Conservation (phyloP, 2,329 filamentous ascomycete genomes). For the Cladophialophora yegresii region DNA sequence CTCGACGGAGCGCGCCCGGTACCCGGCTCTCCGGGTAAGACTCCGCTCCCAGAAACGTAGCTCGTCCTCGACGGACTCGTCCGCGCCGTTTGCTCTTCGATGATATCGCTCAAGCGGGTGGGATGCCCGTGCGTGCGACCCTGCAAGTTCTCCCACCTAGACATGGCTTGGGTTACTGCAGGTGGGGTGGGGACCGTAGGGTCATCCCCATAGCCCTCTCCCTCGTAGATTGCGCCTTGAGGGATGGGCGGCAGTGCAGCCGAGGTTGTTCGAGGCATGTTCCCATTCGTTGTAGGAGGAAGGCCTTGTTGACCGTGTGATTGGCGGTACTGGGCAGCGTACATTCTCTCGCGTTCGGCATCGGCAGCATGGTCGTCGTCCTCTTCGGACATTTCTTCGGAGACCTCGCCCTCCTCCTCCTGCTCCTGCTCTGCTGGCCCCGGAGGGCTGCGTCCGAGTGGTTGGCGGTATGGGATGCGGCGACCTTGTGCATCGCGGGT, state of each 20-base stretch:
- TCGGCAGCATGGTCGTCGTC: conserved; percentile 55
- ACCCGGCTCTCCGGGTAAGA: conserved; percentile 11
- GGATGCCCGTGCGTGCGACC: conserved; percentile 76
- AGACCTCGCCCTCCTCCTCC: conserved; percentile 24
- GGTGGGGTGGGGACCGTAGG: conserved; percentile 11
- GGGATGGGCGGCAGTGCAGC: conserved; percentile 28
- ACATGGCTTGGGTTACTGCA: conserved; percentile 43
- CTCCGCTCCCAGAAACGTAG: conserved; percentile 31
- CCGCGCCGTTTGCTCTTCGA: conserved; percentile 69
- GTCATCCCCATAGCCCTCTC: conserved; percentile 61
- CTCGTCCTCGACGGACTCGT: conserved; percentile 69
- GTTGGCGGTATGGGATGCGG: conserved; percentile 57
- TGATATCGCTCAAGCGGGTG: conserved; percentile 82
- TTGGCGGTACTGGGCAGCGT: conserved; percentile 34
- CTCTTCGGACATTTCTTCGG: conserved; percentile 41
- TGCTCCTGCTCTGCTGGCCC: conserved; percentile 13
- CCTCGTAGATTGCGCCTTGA: conserved; percentile 61
- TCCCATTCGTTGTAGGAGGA: conserved; percentile 24
- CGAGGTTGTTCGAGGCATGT: conserved; percentile 25
- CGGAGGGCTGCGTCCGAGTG: conserved; percentile 39
- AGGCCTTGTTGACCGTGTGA: conserved; percentile 37
- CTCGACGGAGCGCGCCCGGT: conserved; percentile 2
- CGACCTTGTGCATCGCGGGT: conserved; percentile 63
- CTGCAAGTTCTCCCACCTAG: conserved; percentile 74
- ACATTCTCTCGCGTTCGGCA: conserved; percentile 47